Percentiles rank a stretch among this genome's conserved stretches.
phyloP scores from a whole-genome alignment of 2,329 filamentous ascomycete genomes.

The Tetracladium maxilliforme region DNA sequence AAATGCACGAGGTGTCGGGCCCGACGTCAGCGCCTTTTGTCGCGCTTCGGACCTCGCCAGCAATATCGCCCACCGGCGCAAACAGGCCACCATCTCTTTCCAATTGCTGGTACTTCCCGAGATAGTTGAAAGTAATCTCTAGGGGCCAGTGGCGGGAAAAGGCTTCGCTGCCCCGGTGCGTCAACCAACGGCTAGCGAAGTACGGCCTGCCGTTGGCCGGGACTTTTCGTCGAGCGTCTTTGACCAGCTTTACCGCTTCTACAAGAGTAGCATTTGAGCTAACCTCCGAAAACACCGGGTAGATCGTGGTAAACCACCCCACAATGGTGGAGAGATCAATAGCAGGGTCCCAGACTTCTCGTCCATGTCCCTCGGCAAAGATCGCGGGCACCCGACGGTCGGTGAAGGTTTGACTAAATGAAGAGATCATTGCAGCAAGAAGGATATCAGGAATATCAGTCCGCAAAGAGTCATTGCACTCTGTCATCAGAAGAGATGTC shows the following conservation, averaged over 20 bases:
- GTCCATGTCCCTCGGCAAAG: constrained; percentile 25
- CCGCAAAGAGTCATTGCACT: constrained; percentile 14
- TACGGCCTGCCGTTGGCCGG: constrained; percentile 20
- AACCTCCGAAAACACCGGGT: constrained; percentile 1
- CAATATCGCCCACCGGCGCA: constrained; percentile 7
- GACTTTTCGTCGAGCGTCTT: constrained; percentile 18
- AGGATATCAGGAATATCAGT: constrained; percentile 24
- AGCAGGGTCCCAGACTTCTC: constrained; percentile 17
- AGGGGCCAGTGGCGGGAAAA: constrained; percentile 19
- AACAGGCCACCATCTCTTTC: constrained; percentile 20
- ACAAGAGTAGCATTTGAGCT: constrained; percentile 8
- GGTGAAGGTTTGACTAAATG: constrained; percentile 18
- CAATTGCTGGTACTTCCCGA: constrained; percentile 27
- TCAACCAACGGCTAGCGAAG: constrained; percentile 19
- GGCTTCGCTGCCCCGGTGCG: constrained; percentile 11
- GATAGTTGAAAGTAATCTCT: constrained; percentile 34
- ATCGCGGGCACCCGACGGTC: constrained; percentile 18
- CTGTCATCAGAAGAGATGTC: too few species aligned
- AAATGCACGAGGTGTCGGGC: constrained; percentile 2
- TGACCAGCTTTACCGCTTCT: constrained; percentile 12
- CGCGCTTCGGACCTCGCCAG: constrained; percentile 7
- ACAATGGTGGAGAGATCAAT: constrained; percentile 23
- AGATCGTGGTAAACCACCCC: constrained; percentile 29
- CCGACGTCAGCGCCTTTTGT: constrained; percentile 1
- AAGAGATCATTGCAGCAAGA: constrained; percentile 16